Percentiles rank a stretch among this genome's conserved stretches.
Evolutionary conservation across 805 yeast species (phyloP).

Genomic region (Pichia scutulata): DNA sequence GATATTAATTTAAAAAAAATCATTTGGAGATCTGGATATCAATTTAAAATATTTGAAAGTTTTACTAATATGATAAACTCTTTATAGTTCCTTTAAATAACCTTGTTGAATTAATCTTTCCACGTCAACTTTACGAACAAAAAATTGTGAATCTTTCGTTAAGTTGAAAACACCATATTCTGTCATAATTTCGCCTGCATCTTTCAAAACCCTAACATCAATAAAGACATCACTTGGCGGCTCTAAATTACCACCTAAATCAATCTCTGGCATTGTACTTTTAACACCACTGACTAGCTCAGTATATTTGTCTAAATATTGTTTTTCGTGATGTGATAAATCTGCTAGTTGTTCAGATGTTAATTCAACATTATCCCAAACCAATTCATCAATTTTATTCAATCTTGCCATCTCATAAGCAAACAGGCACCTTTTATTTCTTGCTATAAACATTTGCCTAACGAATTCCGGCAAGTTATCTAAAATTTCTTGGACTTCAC

Average conservation of each 20-base stretch:
- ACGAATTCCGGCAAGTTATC: conserved; percentile 61
- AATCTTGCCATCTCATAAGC: conserved; percentile 77
- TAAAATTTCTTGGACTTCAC: conserved; percentile 22
- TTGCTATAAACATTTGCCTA: conserved; percentile 65
- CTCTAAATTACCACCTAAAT: conserved; percentile 76
- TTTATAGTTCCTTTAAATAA: conserved; percentile 54
- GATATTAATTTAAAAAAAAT: neutral
- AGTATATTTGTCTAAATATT: conserved; percentile 62
- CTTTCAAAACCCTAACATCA: conserved; percentile 86
- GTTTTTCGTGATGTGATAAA: conserved; percentile 71
- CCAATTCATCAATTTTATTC: conserved; percentile 52
- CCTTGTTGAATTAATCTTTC: conserved; percentile 93
- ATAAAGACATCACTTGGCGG: conserved; percentile 91
- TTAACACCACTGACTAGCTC: conserved; percentile 69
- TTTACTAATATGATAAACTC: conserved; percentile 16
- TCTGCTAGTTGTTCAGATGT: conserved; percentile 35
- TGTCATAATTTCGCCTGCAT: conserved; percentile 95
- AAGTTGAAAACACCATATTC: conserved; percentile 86
- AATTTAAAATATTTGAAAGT: conserved; percentile 25
- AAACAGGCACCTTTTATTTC: conserved; percentile 83
- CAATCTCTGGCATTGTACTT: conserved; percentile 74
- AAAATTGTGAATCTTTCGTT: conserved; percentile 89
- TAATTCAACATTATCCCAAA: conserved; percentile 64
- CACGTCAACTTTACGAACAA: conserved; percentile 89
- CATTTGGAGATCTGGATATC: conserved; percentile 22